A percentile compares a stretch with the other conserved stretches of the same genome.
Conservation (phyloP, 345 rosid species). For the Aurinia saxatilis region DNA sequence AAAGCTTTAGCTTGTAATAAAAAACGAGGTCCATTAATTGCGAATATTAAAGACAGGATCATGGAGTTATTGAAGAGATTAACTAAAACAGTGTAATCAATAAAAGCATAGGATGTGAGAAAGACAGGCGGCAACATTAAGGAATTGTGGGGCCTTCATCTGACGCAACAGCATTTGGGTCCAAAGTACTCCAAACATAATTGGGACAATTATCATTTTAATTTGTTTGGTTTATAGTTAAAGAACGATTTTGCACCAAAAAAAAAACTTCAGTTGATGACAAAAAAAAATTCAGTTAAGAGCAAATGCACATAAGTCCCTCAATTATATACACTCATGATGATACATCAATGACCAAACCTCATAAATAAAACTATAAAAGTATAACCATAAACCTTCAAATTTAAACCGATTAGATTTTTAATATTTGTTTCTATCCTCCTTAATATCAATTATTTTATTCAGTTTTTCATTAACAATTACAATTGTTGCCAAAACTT, state of each 20-base stretch:
- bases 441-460: too few species aligned
- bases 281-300: too few species aligned
- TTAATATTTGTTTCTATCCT: too few species aligned
- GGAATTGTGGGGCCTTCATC: background rate
- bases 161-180: slow-evolving; percentile 14
- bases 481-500: too few species aligned
- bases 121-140: slow-evolving; percentile 21
- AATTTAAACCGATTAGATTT: too few species aligned
- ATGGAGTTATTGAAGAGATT: background rate
- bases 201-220: background rate
- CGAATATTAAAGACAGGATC: slow-evolving; percentile 6
- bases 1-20: background rate
- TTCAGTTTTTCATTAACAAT: too few species aligned
- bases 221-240: slow-evolving; percentile 6
- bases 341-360: too few species aligned
- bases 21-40: background rate
- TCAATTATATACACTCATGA: too few species aligned
- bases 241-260: background rate
- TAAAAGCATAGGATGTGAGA: slow-evolving; percentile 19
- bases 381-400: too few species aligned
- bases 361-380: too few species aligned
- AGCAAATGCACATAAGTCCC: background rate
- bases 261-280: too few species aligned
- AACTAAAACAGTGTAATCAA: background rate
- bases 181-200: slow-evolving; percentile 5